phyloP scores from a whole-genome alignment of 164 flowering plant species.

The Nelumbo lutea region DNA sequence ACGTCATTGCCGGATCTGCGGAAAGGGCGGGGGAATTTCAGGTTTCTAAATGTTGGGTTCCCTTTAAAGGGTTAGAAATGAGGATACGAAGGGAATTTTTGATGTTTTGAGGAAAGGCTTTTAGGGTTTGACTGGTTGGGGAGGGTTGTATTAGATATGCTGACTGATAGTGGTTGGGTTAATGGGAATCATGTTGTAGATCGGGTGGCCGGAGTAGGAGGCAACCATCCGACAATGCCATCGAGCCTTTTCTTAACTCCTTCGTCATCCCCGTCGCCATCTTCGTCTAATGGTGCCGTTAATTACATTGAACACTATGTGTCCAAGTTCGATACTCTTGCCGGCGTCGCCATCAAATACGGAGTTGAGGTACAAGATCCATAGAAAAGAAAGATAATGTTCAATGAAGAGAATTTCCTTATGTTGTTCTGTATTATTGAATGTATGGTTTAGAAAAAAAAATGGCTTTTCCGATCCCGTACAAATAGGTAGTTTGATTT shows the following conservation, averaged over 20 bases:
- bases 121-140: background rate
- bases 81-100: background rate
- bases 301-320: constrained; percentile 61
- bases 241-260: constrained; percentile 6
- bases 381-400: background rate
- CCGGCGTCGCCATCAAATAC: constrained; percentile 90
- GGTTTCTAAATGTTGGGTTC: background rate
- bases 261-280: background rate
- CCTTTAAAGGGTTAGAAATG: constrained; percentile 5
- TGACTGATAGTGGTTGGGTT: constrained; percentile 9
- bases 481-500: too few relatives aligned
- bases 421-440: too few relatives aligned
- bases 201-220: background rate
- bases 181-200: constrained; percentile 11
- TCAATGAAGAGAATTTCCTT: too few relatives aligned
- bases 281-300: background rate
- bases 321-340: constrained; percentile 84
- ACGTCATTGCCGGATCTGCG: constrained; percentile 10
- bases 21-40: background rate
- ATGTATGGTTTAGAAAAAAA: too few relatives aligned
- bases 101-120: constrained; percentile 1
- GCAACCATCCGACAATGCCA: constrained; percentile 7
- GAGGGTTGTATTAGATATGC: constrained; percentile 13
- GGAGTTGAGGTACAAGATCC: constrained; percentile 76
- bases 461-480: too few relatives aligned